Evolutionary conservation across 2,329 filamentous ascomycete species (phyloP).

Genomic region (Lasiodiplodia sp.): DNA sequence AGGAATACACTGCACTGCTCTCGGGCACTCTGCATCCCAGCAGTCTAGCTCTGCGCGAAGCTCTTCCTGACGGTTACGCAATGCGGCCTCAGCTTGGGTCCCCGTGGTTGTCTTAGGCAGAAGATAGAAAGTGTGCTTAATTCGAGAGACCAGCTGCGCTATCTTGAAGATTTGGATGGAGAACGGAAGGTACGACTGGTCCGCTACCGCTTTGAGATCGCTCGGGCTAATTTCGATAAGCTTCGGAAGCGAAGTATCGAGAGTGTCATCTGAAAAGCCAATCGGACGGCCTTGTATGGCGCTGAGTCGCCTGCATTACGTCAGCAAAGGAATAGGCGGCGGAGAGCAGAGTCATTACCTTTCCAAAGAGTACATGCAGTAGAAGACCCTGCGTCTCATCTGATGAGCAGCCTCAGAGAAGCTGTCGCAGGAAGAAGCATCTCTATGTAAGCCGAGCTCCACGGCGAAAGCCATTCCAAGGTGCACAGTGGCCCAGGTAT

Average conservation of each 20-base stretch:
- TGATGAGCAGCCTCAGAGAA: constrained; percentile 31
- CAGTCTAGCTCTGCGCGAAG: constrained; percentile 36
- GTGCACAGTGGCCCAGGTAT: constrained; percentile 49
- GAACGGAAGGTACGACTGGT: constrained; percentile 31
- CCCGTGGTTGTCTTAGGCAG: constrained; percentile 33
- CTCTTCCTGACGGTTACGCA: constrained; percentile 31
- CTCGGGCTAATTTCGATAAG: constrained; percentile 17
- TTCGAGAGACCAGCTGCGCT: constrained; percentile 39
- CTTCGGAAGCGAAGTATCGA: constrained; percentile 41
- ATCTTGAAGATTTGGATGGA: constrained; percentile 41
- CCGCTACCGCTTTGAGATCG: constrained; percentile 31
- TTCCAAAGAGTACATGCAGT: constrained; percentile 47
- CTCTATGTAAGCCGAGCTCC: constrained; percentile 49
- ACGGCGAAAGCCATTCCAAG: constrained; percentile 49
- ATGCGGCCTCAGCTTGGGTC: constrained; percentile 37
- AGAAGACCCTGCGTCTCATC: constrained; percentile 43
- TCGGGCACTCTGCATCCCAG: constrained; percentile 34
- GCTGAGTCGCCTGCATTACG: neutral
- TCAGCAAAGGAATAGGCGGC: neutral
- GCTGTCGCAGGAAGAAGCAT: constrained; percentile 33
- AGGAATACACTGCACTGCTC: constrained; percentile 16
- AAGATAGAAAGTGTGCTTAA: constrained; percentile 41
- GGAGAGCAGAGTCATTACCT: constrained; percentile 34
- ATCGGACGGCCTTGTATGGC: constrained; percentile 50
- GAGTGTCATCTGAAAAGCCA: constrained; percentile 49